Conservation (phyloP, 2,329 filamentous ascomycete genomes). For the Ophiostoma sp. region DNA sequence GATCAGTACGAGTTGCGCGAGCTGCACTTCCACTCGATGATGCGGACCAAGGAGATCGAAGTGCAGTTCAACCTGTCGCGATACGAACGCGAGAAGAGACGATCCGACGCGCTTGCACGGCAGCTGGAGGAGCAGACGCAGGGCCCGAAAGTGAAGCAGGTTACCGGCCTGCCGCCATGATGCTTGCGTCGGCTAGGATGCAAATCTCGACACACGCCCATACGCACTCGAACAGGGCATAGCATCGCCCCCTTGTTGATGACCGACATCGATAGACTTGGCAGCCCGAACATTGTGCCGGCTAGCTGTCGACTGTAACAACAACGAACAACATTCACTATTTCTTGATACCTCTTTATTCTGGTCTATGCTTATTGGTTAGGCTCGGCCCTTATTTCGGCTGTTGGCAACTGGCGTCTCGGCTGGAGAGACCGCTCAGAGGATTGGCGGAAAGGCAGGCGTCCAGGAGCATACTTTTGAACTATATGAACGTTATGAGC, state of each 20-base stretch:
- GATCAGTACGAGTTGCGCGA: conserved; percentile 96
- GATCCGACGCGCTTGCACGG: conserved; percentile 74
- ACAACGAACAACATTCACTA: neutral
- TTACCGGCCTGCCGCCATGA: conserved; percentile 42
- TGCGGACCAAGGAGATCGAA: conserved; percentile 92
- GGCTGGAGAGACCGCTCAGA: too few species aligned
- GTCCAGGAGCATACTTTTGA: too few species aligned
- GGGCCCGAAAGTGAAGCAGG: conserved; percentile 99
- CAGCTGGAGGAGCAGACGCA: conserved; percentile 87
- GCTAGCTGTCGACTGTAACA: conserved; percentile 11
- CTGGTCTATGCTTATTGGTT: neutral
- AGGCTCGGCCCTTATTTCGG: neutral
- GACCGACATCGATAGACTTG: neutral
- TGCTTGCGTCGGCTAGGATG: neutral
- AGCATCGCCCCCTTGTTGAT: neutral
- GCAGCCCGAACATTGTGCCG: neutral
- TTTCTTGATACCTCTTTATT: conserved; percentile 10
- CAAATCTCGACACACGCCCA: neutral
- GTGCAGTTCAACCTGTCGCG: conserved; percentile 87
- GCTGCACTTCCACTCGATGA: conserved; percentile 83
- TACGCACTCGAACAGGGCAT: too few species aligned
- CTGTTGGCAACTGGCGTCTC: neutral
- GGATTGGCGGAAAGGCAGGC: too few species aligned
- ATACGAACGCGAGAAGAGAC: conserved; percentile 84
- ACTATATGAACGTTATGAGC: too few species aligned